Conservation (phyloP, 805 yeast genomes). For the Suhomyces faveliae region DNA sequence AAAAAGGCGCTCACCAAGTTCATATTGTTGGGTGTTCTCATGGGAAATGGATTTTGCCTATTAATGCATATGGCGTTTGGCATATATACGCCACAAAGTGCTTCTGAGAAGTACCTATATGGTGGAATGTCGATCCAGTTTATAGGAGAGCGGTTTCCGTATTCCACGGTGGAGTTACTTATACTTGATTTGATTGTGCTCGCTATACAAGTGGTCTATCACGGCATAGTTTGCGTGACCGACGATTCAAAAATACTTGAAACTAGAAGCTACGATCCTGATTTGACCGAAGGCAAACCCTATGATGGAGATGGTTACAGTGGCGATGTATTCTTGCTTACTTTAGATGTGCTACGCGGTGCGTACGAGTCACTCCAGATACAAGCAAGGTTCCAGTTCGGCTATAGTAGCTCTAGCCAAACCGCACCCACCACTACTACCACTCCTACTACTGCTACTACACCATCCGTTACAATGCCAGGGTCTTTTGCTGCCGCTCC, state of each 20-base stretch:
- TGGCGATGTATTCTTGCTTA: constrained; percentile 35
- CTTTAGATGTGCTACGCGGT: constrained; percentile 23
- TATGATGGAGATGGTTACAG: constrained; percentile 36
- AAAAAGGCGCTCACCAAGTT: constrained; percentile 27
- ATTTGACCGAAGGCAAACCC: constrained; percentile 9
- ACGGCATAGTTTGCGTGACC: constrained; percentile 31
- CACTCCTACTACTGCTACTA: neutral
- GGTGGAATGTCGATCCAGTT: constrained; percentile 39
- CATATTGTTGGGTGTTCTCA: constrained; percentile 23
- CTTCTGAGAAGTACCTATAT: constrained; percentile 22
- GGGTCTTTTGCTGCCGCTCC: neutral
- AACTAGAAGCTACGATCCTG: constrained; percentile 5
- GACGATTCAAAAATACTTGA: constrained; percentile 31
- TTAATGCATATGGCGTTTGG: constrained; percentile 30
- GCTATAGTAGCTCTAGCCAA: neutral
- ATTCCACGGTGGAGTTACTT: constrained; percentile 23
- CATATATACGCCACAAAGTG: constrained; percentile 11
- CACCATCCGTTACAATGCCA: neutral
- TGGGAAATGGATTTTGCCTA: constrained; percentile 22
- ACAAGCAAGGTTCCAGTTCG: constrained; percentile 1
- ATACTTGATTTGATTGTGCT: constrained; percentile 26
- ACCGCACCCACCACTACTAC: neutral
- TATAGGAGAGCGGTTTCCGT: constrained; percentile 38
- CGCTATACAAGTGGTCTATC: constrained; percentile 29
- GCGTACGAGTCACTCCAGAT: constrained; percentile 10